These are phyloP conservation scores for Lactuca sativa DNA, from an alignment of 129 eudicot species.

Conservation along the genomic window DNA sequence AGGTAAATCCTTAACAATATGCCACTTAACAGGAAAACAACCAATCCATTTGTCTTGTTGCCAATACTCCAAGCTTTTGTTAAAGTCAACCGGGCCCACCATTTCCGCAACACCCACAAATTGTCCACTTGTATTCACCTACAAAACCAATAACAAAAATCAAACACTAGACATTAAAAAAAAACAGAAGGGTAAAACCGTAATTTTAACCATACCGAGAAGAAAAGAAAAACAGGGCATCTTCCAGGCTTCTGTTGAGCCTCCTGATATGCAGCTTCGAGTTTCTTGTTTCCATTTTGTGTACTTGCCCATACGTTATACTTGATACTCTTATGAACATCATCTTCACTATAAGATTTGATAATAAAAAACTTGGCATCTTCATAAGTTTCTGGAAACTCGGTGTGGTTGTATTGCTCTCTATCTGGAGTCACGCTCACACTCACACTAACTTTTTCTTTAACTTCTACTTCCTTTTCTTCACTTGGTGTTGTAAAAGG, in stretches of 20 bases:
- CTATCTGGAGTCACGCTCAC: constrained; percentile 36
- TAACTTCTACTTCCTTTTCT: constrained; percentile 23
- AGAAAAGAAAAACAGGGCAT: constrained; percentile 75
- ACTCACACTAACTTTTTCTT: constrained; percentile 11
- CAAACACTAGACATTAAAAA: not conserved
- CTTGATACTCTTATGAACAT: constrained; percentile 87
- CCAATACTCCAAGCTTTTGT: constrained; percentile 83
- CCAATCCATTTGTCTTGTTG: constrained; percentile 94
- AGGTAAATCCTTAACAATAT: constrained; percentile 83
- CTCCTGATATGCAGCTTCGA: constrained; percentile 73
- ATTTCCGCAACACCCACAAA: constrained; percentile 90
- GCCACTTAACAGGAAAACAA: constrained; percentile 94
- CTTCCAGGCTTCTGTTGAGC: constrained; percentile 61
- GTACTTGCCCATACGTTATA: constrained; percentile 87
- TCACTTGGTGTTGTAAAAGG: constrained; percentile 22
- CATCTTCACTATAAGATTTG: constrained; percentile 85
- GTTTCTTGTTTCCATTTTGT: constrained; percentile 81
- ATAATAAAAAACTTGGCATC: constrained; percentile 72
- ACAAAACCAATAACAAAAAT: not conserved
- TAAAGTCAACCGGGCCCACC: constrained; percentile 73
- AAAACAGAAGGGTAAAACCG: not conserved
- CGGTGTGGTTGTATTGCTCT: constrained; percentile 64
- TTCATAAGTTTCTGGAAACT: constrained; percentile 51
- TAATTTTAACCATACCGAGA: constrained; percentile 52
- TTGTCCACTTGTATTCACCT: constrained; percentile 93